Evolutionary conservation across 176 grass and related monocot genomes (phyloP), one percentile per base, ranked within the genome.

Genomic region (Ampelocalamus luodianensis): DNA sequence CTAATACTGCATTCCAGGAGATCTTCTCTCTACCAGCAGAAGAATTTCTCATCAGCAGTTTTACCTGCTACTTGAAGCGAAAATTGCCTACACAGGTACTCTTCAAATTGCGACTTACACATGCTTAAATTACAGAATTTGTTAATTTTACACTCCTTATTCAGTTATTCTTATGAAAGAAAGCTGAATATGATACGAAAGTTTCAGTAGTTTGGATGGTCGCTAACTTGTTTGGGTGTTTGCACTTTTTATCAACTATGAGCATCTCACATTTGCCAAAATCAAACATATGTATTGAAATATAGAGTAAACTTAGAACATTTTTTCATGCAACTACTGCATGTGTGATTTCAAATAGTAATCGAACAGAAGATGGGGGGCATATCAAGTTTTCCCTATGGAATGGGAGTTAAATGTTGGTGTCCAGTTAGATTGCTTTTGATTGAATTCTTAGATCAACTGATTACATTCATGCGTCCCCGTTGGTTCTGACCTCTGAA

Each of bases 31-130:
- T 98, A 5, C 91, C 96, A 74, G 71, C 83, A 67, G 93, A 98
- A 85, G 96, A 98, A 92, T 98, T 98, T 87, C 96, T 98, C 36
- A 96, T 98, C 34, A 98, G 89, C 89, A 91, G 80, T 83, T 98
- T 98, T 83, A 93, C 93, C 32, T 98, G 96, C 79, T 94, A 95
- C 67, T 88, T 98, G 89, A 98, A 92, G 77, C 92, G 96, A 36
- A 98, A 96, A 87, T 83, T 98, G 81, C 88, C 65, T 66, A 87
- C 94, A 79, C 96, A 98, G 93, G 96, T 98, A 77, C 29, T 44
- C 22, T 32, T 82, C 54, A 77, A 63, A 60, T 58, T 77, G 32
- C 54, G 16, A 3, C 26, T 65, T 70, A 54, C 65, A 32, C 20
- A 39, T 39, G 55, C 66, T 54, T 42, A n/a, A 23, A 50, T 65